A percentile compares a stretch with the other conserved stretches of the same genome.
Evolutionary conservation across 495 filamentous ascomycete species (phyloP).

Genomic region (Penicillium argentinense): DNA sequence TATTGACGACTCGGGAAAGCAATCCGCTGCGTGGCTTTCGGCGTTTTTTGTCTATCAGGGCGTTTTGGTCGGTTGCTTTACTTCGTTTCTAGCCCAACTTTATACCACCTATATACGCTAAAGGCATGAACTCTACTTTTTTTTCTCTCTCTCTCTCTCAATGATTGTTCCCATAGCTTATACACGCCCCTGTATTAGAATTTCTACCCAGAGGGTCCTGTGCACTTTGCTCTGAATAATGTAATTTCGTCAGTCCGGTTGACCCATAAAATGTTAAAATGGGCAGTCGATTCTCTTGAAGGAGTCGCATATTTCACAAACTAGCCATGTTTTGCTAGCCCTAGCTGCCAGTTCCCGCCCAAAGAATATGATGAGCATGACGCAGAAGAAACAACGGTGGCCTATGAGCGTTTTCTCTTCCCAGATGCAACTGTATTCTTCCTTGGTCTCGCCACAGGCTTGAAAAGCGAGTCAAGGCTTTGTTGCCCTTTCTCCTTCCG

Average conservation of each 20-base stretch:
- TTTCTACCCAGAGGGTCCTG: too few relatives aligned
- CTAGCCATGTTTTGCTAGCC: too few relatives aligned
- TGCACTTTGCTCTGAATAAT: too few relatives aligned
- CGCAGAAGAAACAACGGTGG: neutral
- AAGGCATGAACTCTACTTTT: slow-evolving; percentile 2
- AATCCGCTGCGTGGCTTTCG: neutral
- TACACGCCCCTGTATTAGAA: too few relatives aligned
- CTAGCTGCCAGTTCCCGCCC: too few relatives aligned
- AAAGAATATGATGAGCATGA: too few relatives aligned
- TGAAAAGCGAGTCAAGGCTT: slow-evolving; percentile 32
- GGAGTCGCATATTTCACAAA: too few relatives aligned
- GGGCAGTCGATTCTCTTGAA: too few relatives aligned
- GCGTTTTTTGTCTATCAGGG: neutral
- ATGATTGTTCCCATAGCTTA: too few relatives aligned
- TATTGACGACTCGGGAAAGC: too few relatives aligned
- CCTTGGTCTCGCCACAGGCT: slow-evolving; percentile 5
- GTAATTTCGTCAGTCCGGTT: too few relatives aligned
- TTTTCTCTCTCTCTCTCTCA: neutral
- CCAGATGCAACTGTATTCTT: neutral
- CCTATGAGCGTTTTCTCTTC: neutral
- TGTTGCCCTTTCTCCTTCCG: slow-evolving; percentile 32
- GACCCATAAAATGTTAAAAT: too few relatives aligned
- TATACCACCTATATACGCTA: slow-evolving; percentile 18
- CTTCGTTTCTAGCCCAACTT: slow-evolving; percentile 1
- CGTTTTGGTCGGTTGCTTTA: slow-evolving; percentile 5